A percentile compares a stretch with the other conserved stretches of the same genome.
These are phyloP conservation scores for Nigrospora osmanthi DNA, from an alignment of 2,329 filamentous ascomycete species.

Conservation along the genomic window DNA sequence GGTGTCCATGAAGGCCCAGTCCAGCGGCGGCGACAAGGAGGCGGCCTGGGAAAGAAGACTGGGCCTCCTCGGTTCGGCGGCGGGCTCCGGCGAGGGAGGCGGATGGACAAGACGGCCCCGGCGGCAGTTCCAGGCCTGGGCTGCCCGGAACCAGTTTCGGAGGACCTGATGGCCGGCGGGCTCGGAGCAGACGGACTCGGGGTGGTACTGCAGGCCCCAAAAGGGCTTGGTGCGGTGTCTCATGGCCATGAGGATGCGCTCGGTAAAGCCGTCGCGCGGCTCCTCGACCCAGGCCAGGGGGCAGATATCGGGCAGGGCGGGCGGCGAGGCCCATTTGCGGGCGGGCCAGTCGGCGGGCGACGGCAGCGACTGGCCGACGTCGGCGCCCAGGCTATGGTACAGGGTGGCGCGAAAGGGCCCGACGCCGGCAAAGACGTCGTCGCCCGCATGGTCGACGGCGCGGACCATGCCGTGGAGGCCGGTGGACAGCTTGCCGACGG, in stretches of 20 bases:
- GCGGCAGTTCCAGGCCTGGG: conserved; percentile 45
- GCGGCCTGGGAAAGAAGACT: conserved; percentile 21
- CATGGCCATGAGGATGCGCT: conserved; percentile 68
- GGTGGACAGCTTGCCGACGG: conserved; percentile 54
- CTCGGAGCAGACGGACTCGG: conserved; percentile 81
- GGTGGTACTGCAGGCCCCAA: conserved; percentile 86
- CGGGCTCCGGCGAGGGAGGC: background rate
- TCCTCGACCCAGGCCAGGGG: conserved; percentile 58
- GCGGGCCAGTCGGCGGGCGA: conserved; percentile 24
- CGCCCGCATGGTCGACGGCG: conserved; percentile 46
- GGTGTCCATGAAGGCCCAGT: background rate
- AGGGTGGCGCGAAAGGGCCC: conserved; percentile 61
- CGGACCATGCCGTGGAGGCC: conserved; percentile 80
- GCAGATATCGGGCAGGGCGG: conserved; percentile 31
- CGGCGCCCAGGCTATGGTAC: conserved; percentile 60
- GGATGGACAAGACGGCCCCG: conserved; percentile 2
- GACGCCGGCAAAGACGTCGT: conserved; percentile 45
- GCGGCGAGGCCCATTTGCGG: conserved; percentile 30
- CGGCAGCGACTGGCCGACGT: conserved; percentile 41
- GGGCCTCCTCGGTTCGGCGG: conserved; percentile 19
- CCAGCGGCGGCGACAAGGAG: background rate
- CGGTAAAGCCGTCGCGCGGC: conserved; percentile 25
- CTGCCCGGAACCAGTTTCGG: conserved; percentile 66
- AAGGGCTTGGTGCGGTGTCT: conserved; percentile 63
- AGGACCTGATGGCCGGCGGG: conserved; percentile 56